Evolutionary conservation across 139 green algal genomes (phyloP), one percentile per base, ranked within the genome.

Genomic region (Chlamydomonas sp.): DNA sequence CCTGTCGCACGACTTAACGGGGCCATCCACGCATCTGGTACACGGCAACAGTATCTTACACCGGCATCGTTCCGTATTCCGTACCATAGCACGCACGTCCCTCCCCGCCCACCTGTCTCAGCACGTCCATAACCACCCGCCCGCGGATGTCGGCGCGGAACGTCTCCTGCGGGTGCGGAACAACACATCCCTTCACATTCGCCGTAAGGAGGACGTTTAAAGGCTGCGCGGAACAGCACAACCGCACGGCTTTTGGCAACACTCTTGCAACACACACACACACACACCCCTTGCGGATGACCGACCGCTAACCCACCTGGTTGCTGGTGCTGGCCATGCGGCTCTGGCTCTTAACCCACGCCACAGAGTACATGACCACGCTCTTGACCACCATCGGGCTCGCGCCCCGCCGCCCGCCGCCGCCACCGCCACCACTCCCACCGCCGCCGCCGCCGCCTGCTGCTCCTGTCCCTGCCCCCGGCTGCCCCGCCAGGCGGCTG

Each of bases 261-360:
- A 49, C 31, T 49, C 31, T 49, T 49, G 31, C 31, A 49, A 57
- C 71, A 76, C 18, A 57, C 71, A 58, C 17, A 16, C 12, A 3
- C 67, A 73, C 5, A 15, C 14, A 3, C 67, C 14, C 67, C 8
- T 73, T 73, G 6, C 67, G 4, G 4, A 16, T 78, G 6, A 3
- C 31, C 31, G 12, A 62, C 77, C 60, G 57, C 69, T 49, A 94
- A 0, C 93, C 94, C 87, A 96, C 95, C 92, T 98, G 95, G 86
- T 98, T 98, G 93, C 92, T 96, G 67, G 91, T 97, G 77, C 68
- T 89, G 0, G 82, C 76, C 95, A 97, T 97, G 58, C 95, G 86
- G 62, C 77, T 88, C 86, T 91, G 89, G 4, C 64, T 75, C 64
- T 88, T 85, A 61, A 89, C 80, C 82, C 80, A 91, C 9, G 85